Conservation (phyloP, 2,329 filamentous ascomycete species). For the Fonsecaea erecta region DNA sequence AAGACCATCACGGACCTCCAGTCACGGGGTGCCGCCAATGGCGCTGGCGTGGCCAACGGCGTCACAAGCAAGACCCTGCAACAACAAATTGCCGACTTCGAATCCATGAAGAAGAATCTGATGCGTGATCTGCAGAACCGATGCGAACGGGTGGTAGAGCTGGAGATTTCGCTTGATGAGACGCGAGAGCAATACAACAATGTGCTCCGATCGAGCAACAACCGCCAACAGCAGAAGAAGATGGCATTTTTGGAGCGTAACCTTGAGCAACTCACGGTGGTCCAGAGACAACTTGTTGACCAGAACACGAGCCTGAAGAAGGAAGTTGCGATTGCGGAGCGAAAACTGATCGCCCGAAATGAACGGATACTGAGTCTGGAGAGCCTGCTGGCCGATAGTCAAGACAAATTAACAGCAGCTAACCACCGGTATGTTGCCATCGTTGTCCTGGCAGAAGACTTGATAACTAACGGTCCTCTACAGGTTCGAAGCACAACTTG, state of each 20-base stretch:
- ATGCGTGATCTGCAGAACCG: slow-evolving; percentile 99
- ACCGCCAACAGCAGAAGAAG: slow-evolving; percentile 99
- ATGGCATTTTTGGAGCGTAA: slow-evolving; percentile 99
- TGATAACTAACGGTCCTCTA: slow-evolving; percentile 20
- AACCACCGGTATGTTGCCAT: slow-evolving; percentile 84
- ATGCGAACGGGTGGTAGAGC: slow-evolving; percentile 95
- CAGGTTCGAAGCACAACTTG: slow-evolving; percentile 96
- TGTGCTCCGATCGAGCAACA: slow-evolving; percentile 93
- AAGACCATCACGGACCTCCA: slow-evolving; percentile 80
- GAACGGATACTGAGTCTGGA: slow-evolving; percentile 96
- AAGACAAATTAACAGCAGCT: slow-evolving; percentile 95
- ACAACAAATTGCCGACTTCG: slow-evolving; percentile 97
- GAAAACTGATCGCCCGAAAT: slow-evolving; percentile 93
- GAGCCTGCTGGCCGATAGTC: slow-evolving; percentile 88
- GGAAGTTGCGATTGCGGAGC: slow-evolving; percentile 97
- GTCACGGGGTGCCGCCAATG: slow-evolving; percentile 54
- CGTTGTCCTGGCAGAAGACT: background rate
- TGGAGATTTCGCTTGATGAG: slow-evolving; percentile 96
- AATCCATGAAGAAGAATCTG: slow-evolving; percentile 99
- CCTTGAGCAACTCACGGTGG: slow-evolving; percentile 94
- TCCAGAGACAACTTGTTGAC: slow-evolving; percentile 96
- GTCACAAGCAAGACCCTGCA: slow-evolving; percentile 88
- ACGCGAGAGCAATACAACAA: slow-evolving; percentile 99
- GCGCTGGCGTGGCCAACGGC: slow-evolving; percentile 63
- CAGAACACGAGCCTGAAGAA: slow-evolving; percentile 98